Percentiles rank a stretch among this genome's conserved stretches.
Evolutionary conservation across 805 yeast species (phyloP).

Genomic region (Sungouiella thailandica): DNA sequence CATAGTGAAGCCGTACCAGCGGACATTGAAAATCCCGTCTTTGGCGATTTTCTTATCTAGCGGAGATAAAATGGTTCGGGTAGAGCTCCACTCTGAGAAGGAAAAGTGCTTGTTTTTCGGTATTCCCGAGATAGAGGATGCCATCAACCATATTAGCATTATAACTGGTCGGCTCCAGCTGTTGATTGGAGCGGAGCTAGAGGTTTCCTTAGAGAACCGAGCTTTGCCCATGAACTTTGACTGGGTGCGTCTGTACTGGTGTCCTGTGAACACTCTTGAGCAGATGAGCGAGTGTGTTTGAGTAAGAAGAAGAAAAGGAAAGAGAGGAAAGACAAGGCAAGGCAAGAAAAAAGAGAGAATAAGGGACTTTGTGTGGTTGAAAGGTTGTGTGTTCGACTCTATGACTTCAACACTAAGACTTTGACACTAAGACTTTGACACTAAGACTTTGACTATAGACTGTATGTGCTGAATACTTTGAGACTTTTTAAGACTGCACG

Average conservation of each 20-base stretch:
- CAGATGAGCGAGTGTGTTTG: background rate
- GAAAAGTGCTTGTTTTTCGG: conserved; percentile 12
- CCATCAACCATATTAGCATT: conserved; percentile 5
- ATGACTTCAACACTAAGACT: too few species aligned
- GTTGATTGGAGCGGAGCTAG: conserved; percentile 1
- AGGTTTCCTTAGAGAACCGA: conserved; percentile 2
- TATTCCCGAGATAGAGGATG: conserved; percentile 12
- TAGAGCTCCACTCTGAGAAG: conserved; percentile 7
- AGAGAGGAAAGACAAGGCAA: too few species aligned
- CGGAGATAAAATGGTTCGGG: background rate
- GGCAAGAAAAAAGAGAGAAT: too few species aligned
- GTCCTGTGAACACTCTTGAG: conserved; percentile 1
- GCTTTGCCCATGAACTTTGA: conserved; percentile 2
- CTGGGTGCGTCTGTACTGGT: conserved; percentile 10
- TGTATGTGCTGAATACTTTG: too few species aligned
- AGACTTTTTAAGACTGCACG: too few species aligned
- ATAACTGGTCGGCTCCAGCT: background rate
- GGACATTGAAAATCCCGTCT: conserved; percentile 12
- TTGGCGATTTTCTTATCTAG: conserved; percentile 5
- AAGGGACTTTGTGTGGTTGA: too few species aligned
- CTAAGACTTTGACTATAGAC: too few species aligned
- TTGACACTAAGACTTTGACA: too few species aligned
- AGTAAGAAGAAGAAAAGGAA: too few species aligned
- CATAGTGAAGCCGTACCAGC: conserved; percentile 11
- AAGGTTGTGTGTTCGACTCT: too few species aligned